Base-by-base conservation (phyloP, 805 yeast species). In the Brettanomyces sp. region DNA sequence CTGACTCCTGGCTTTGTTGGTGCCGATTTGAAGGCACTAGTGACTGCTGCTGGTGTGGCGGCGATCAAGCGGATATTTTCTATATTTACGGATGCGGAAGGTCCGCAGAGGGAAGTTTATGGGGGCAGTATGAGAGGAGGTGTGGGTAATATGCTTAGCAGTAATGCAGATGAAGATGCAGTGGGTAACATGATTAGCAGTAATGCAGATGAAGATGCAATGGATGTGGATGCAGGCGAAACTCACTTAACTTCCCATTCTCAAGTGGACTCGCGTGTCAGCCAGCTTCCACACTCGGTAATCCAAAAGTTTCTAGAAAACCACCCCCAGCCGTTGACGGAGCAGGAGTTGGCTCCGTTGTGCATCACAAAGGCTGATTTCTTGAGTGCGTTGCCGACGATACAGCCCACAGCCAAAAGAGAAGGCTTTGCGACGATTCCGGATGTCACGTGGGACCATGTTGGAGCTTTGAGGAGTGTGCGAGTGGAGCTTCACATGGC, bases 371-470 rank as follows among this genome's bases (percentile, higher is more conserved):
- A 79, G 51, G 82, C 76, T 12, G 99, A 93, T 61, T 93, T 93
- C 60, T 52, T 85, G 34, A 71, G 76, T 9, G 98, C 98, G 1
- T 66, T 93, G 36, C 97, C 98, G 3, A 80, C 90, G 0, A 84
- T 93, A 40, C 99, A 93, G 66, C 99, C 99, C 9, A 87, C 97
- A 0, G 95, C 97, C 1, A 91, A 90, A 59, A 82, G 99, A 62
- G 99, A 93, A 70, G 99, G 99, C 0, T 93, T 93, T 66, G 97
- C 99, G 0, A 93, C 98, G 0, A 95, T 93, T 11, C 99, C 99
- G 0, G 98, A 93, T 61, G 96, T 93, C 3, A 80, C 95, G 5
- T 93, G 99, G 99, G 76, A 82, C 5, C 85, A 83, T 59, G 95
- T 93, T 34, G 99, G 99, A 51, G 99, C 98, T 0, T 70, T 93